These are phyloP conservation scores for Flagelloscypha sp. DNA, from an alignment of 768 basidiomycete species.

Conservation along the genomic window DNA sequence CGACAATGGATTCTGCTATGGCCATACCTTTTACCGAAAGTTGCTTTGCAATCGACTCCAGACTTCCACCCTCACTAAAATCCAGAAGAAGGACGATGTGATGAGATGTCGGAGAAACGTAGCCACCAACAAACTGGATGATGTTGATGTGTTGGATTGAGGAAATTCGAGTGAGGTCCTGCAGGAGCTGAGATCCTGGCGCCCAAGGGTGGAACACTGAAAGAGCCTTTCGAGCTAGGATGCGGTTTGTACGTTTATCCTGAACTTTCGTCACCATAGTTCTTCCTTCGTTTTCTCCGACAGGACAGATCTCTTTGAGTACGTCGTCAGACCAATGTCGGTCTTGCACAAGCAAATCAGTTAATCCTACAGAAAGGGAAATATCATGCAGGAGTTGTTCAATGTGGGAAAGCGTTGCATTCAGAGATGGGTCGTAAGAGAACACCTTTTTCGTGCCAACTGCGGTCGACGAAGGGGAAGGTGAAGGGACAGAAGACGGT, in stretches of 20 bases:
- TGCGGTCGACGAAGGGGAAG: too few relatives aligned
- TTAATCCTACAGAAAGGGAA: too few relatives aligned
- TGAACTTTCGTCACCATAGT: slow-evolving; percentile 93
- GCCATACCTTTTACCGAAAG: slow-evolving; percentile 72
- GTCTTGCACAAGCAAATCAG: too few relatives aligned
- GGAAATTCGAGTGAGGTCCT: slow-evolving; percentile 87
- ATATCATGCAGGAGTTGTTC: too few relatives aligned
- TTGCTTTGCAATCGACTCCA: slow-evolving; percentile 83
- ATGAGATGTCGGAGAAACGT: slow-evolving; percentile 75
- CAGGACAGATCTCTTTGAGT: slow-evolving; percentile 65
- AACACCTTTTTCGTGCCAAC: too few relatives aligned
- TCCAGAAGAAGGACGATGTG: slow-evolving; percentile 98
- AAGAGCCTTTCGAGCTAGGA: slow-evolving; percentile 94
- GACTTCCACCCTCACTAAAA: slow-evolving; percentile 74
- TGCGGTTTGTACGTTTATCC: slow-evolving; percentile 67
- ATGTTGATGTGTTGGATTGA: slow-evolving; percentile 82
- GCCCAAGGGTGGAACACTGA: slow-evolving; percentile 86
- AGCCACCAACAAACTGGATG: slow-evolving; percentile 87
- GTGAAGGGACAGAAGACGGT: too few relatives aligned
- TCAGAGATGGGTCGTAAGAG: too few relatives aligned
- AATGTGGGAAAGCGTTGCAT: too few relatives aligned
- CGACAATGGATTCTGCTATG: slow-evolving; percentile 82
- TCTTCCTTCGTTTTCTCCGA: slow-evolving; percentile 94
- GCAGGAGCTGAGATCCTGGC: slow-evolving; percentile 83
- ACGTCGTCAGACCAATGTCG: slow-evolving; percentile 65